Base-by-base conservation (phyloP, 192 early-diverging fungal species). In the Coemansia sp. region DNA sequence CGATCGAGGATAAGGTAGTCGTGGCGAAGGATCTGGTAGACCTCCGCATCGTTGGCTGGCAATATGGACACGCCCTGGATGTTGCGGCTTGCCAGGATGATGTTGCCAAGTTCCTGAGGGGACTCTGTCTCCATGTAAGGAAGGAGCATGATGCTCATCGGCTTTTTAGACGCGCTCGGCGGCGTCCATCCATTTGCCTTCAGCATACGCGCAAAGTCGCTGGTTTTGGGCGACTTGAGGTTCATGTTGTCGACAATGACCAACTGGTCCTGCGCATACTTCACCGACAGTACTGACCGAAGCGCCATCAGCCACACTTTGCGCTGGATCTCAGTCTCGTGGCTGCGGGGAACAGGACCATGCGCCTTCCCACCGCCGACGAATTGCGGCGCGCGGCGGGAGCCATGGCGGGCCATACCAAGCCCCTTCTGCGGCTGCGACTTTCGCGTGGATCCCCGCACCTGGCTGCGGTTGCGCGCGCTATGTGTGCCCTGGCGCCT, bases 341-440 rank as follows among this genome's bases (percentile, higher is more conserved):
- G 91, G 71, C 89, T 87, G 62, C 93, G 91, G 0, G 95, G 93
- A 26, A 89, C 86, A n/a, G 95, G 95, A n/a, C 95, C 97, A 67
- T 95, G 94, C 0, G 87, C 92, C 63, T 88, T 84, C 60, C 89
- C 92, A 77, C 92, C 96, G 78, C 96, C 96, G 24, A 87, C 83
- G 70, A 88, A 91, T 72, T 96, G 93, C 35, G 96, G 93, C 26
- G 94, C 92, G 24, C 94, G 85, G 33, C 89, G 57, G 2, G 90
- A 90, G 26, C 95, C 94, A 21, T 93, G 89, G 65, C 96, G 86
- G n/a, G 96, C 95, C 72, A 85, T 88, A 73, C 96, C 96, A 34
- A 94, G 86, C 16, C 96, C 96, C 78, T 98, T 98, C 75, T 98
- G 96, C 36, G 91, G 93, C 53, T 89, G 88, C 14, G 86, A 79